Evolutionary conservation across 2,329 filamentous ascomycete species (phyloP), one percentile per base, ranked within the genome.

Genomic region (Alternaria infectoria): DNA sequence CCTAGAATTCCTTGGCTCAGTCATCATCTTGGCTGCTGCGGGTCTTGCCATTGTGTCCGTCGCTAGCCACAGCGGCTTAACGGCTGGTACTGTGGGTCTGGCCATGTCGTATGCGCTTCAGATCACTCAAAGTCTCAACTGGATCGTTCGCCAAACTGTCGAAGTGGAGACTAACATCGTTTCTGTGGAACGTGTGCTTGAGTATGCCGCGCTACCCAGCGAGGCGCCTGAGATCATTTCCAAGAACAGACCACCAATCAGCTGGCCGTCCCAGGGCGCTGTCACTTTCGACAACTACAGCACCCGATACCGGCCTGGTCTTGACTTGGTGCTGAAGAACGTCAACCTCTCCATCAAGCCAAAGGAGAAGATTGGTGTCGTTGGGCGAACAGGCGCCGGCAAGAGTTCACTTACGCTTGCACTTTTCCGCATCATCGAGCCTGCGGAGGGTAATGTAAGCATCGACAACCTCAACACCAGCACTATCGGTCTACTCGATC

Each of bases 131-230:
- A 97, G 94, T 36, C 87, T 99, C 74, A 99, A 98, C 84, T 99
- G 96, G 96, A 97, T 99, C 75, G 96, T 99, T 55, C 90, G 96
- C 62, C 96, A 99, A 82, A 97, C 94, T 0, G 96, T 99, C 32
- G 96, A 99, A 81, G 96, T 99, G n/a, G 96, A 99, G 85, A 98
- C 95, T n/a, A 99, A 99, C 81, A 99, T 99, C 75, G 95, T 99
- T 49, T 97, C 95, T 10, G 96, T 99, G 40, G 96, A 99, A 86
- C 91, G 96, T 76, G 94, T 99, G 51, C 89, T 99, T 54, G 96
- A 99, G 81, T 99, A 99, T 82, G 93, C 95, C 61, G 87, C 88
- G 54, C 86, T 99, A 67, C 94, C 95, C 25, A 96, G 91, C 79
- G 96, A 99, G 83, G 95, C 96, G 54, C 93, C 94, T 8, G 96